Percentiles rank a stretch among this genome's conserved stretches.
Evolutionary conservation across 2,329 filamentous ascomycete genomes (phyloP).

Genomic region (Proliferodiscus dingleyae): DNA sequence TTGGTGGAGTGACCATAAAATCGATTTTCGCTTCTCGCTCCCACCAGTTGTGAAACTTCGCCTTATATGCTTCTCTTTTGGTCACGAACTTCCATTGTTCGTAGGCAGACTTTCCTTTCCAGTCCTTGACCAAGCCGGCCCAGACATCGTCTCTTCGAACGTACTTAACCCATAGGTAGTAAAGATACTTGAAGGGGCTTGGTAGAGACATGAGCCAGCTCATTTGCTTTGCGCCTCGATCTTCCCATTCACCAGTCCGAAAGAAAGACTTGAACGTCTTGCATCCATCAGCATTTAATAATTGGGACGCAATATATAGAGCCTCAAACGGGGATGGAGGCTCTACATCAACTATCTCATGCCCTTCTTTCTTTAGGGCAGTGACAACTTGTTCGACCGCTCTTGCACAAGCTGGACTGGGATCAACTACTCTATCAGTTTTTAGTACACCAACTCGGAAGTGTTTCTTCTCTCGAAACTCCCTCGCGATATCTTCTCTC

Average conservation of each 20-base stretch:
- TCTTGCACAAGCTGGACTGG: conserved; percentile 75
- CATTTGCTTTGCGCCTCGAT: conserved; percentile 72
- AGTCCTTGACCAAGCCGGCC: conserved; percentile 71
- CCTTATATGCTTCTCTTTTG: conserved; percentile 71
- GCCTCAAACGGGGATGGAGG: conserved; percentile 71
- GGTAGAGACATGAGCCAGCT: conserved; percentile 69
- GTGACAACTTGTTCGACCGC: conserved; percentile 66
- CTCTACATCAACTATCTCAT: conserved; percentile 64
- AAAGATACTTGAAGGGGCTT: conserved; percentile 71
- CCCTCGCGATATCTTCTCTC: conserved; percentile 56
- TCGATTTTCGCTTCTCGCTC: conserved; percentile 66
- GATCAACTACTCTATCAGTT: conserved; percentile 78
- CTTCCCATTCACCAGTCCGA: conserved; percentile 71
- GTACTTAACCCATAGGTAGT: conserved; percentile 87
- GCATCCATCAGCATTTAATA: conserved; percentile 82
- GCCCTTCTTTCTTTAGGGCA: conserved; percentile 66
- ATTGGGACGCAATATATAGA: conserved; percentile 69
- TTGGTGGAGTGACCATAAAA: conserved; percentile 76
- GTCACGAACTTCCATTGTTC: conserved; percentile 81
- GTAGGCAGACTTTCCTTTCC: conserved; percentile 66
- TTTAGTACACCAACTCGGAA: conserved; percentile 72
- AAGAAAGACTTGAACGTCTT: conserved; percentile 74
- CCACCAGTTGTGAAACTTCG: conserved; percentile 83
- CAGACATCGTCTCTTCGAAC: conserved; percentile 70
- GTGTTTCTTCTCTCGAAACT: conserved; percentile 55